Base-by-base conservation (phyloP, 495 filamentous ascomycete genomes). In the Rhizodiscina lignyota region DNA sequence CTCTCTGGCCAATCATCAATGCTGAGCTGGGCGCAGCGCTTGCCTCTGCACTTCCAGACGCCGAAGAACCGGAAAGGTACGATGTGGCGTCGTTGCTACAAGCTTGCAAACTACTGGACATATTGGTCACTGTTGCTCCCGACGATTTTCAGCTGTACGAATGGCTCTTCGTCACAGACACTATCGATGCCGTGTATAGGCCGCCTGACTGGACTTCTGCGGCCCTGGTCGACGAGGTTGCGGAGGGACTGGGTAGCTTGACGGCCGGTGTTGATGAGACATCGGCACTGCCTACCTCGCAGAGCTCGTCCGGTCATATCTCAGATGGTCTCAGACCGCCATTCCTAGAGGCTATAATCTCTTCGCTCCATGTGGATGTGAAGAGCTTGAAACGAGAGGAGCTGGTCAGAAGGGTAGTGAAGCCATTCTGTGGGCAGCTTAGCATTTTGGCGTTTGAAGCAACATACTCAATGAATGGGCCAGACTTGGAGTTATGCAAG, bases 151-250 rank as follows among this genome's bases (percentile, higher is more conserved):
- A 96, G 52, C 64, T 93, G 26, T 70, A 84, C 36, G 83, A 94
- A 60, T 99, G 89, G 89, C 68, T 96, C 13, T 99, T 91, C 54
- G 73, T 96, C 18, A 87, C 85, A 4, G 91, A 99, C 51, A 94
- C 86, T 23, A 86, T 94, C 44, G 89, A 99, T 50, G 85, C 91
- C 1, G 83, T 96, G 17, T 96, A 96, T 49, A 72, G 79, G 12
- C 77, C 84, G 1, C 55, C 70, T n/a, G 58, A 64, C 33, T 79
- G 75, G 59, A 66, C 73, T 36, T 72, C 86, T 1, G 62, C 77
- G 3, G 83, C 84, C 1, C 65, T 96, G 8, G 77, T 79, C 13
- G 89, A 97, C 43, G 82, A 87, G 47, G 60, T 97, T 5, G 79
- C 81, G 0, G 82, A 89, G 44, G 77, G 73, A 39, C 60, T 94